Base-by-base conservation (phyloP, 441 rosid genomes). In the Melastoma candidum region DNA sequence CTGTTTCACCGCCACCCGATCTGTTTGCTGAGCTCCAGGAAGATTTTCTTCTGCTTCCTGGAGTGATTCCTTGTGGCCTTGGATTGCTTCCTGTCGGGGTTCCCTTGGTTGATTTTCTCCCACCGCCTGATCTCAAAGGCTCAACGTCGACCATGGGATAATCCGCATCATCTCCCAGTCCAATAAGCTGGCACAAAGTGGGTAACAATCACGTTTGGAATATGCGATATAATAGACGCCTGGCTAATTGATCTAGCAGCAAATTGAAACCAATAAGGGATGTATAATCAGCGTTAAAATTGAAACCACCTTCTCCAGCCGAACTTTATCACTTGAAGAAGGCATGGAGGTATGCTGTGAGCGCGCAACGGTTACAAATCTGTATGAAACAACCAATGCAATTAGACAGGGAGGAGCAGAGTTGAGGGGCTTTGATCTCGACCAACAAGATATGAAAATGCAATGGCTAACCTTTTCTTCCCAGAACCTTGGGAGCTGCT, bases 291-390 rank as follows among this genome's bases (percentile, higher is more conserved):
- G 8, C 12, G 39, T n/a, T 12, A 45, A 7, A 58, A 50, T 29
- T n/a, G 41, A 39, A 14, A 49, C 36, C 36, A 84, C 88, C 92
- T 87, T 84, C 68, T 83, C 83, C 44, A 90, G 71, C 26, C 88
- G 95, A 64, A 73, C 60, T 70, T 74, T 83, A 67, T 83, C 95
- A 9, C 70, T 71, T 1, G 87, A 66, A 13, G 93, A 85, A 46
- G 98, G 96, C 83, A 87, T 70, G 70, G 78, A 68, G 17, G 98
- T 90, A 63, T 77, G 82, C 24, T 63, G 80, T 2, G 96, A 83
- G 53, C 73, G 75, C 44, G 73, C 60, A 60, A 85, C 95, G 0
- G 70, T 83, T 47, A 85, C 90, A 63, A 83, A 83, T 25, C 92
- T 81, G 78, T 26, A 54, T 67, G 44, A 58, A 43, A 36, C 49